These are phyloP conservation scores for Globisporangium abappressorium DNA, from an alignment of 352 stramenopile genomes.

Conservation along the genomic window DNA sequence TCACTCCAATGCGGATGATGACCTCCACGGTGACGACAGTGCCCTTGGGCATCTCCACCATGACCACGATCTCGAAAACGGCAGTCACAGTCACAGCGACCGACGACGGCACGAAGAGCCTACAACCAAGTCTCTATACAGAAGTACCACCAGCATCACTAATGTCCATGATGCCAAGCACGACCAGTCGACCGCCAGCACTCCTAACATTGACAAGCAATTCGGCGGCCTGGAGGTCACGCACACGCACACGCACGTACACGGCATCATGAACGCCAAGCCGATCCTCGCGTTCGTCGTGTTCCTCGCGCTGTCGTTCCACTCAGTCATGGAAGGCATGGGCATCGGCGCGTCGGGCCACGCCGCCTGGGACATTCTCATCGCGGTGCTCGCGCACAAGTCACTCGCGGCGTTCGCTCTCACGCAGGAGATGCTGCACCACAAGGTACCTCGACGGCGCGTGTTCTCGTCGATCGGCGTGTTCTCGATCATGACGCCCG, in stretches of 20 bases:
- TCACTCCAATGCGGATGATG: not conserved
- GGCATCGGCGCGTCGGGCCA: constrained; percentile 61
- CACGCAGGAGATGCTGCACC: constrained; percentile 65
- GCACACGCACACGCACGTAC: constrained; percentile 60
- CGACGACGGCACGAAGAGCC: not conserved
- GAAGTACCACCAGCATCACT: not conserved
- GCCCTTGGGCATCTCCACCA: not conserved
- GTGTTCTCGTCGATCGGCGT: constrained; percentile 44
- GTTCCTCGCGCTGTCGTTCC: constrained; percentile 80
- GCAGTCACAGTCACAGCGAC: constrained; percentile 11
- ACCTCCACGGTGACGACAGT: not conserved
- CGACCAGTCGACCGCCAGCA: not conserved
- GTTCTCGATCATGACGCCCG: constrained; percentile 76
- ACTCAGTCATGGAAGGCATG: constrained; percentile 86
- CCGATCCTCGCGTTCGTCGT: constrained; percentile 66
- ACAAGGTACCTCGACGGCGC: constrained; percentile 36
- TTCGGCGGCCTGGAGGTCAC: constrained; percentile 24
- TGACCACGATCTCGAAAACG: constrained; percentile 12
- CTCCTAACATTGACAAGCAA: not conserved
- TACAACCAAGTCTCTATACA: not conserved
- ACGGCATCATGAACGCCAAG: constrained; percentile 62
- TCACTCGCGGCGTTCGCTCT: constrained; percentile 75
- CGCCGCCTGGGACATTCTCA: constrained; percentile 70
- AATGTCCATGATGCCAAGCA: not conserved
- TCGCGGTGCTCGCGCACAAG: constrained; percentile 83